Percentiles rank a stretch among this genome's conserved stretches.
phyloP scores from a whole-genome alignment of 2,329 filamentous ascomycete species.

The Cercospora sojina region DNA sequence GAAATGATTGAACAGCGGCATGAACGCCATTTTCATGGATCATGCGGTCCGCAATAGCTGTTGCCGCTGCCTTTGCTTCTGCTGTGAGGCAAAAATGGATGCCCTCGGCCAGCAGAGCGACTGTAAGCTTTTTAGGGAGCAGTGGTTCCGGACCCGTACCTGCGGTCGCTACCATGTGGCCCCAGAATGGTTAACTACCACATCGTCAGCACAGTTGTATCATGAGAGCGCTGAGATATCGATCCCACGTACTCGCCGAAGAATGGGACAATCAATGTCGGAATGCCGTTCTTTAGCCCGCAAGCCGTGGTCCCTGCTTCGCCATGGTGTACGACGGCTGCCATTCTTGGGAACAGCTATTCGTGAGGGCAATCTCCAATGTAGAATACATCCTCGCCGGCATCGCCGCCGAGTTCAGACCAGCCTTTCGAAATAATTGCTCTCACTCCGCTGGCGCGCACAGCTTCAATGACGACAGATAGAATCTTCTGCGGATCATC shows the following conservation, averaged over 20 bases:
- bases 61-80: conserved; percentile 59
- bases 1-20: conserved; percentile 65
- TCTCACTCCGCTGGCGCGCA: conserved; percentile 54
- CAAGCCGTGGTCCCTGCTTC: conserved; percentile 75
- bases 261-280: conserved; percentile 75
- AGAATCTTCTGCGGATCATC: neutral
- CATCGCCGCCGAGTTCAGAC: conserved; percentile 54
- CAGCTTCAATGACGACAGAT: neutral
- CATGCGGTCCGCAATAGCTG: conserved; percentile 54
- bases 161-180: conserved; percentile 64
- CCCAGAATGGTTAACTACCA: conserved; percentile 70
- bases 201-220: neutral
- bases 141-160: conserved; percentile 65
- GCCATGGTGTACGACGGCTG: conserved; percentile 70
- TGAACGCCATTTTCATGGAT: conserved; percentile 68
- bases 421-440: conserved; percentile 45
- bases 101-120: conserved; percentile 65
- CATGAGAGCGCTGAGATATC: neutral
- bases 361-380: conserved; percentile 73
- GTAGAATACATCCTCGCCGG: conserved; percentile 66
- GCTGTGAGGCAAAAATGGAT: conserved; percentile 66
- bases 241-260: conserved; percentile 59
- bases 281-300: conserved; percentile 67
- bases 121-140: conserved; percentile 65
- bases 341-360: conserved; percentile 69